Evolutionary conservation across 768 basidiomycete genomes (phyloP), one percentile per base, ranked within the genome.

Genomic region (Agaricus subrufescens): DNA sequence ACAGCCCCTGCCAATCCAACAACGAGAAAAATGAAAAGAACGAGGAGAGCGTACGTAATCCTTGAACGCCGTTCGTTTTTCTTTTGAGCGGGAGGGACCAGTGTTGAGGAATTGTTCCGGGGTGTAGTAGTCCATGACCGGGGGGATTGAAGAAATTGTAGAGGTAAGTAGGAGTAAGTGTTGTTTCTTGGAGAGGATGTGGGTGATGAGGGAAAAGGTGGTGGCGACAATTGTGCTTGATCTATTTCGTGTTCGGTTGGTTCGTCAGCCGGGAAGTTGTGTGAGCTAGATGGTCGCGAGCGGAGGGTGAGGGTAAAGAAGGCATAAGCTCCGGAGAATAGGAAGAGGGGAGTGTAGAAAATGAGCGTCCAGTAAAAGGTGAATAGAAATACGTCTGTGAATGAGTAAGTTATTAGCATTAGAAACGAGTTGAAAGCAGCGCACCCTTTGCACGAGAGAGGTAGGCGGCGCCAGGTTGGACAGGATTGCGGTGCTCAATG

Each of bases 241-340:
- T 37, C 34, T 27, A 23, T 23, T 9, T 42, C 54, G 14, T 46
- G 3, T 14, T 48, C 49, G 34, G 12, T 9, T 26, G 31, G 27
- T 3, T 43, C 40, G 39, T 45, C 29, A 14, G 55, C 10, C 44
- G 52, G 30, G 26, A 47, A 46, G n/a, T n/a, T n/a, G n/a, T 58
- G 39, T 27, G 60, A 51, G 27, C 55, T 46, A 9, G 37, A 26
- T 25, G 38, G 59, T 1, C 31, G 40, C 5, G 79, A 79, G 1
- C 78, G 78, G 56, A 78, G 79, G 34, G 76, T 74, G 45, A 79
- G 71, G 58, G 81, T 82, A 68, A 76, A 72, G 59, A 81, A 81
- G 11, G 80, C 79, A 56, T 80, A 81, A 7, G 62, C 56, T 7
- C 79, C 80, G 56, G 78, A 80, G 40, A 75, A 44, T 46, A 79